phyloP scores from a whole-genome alignment of 176 grass and related monocot species.

The Carex myosuroides region DNA sequence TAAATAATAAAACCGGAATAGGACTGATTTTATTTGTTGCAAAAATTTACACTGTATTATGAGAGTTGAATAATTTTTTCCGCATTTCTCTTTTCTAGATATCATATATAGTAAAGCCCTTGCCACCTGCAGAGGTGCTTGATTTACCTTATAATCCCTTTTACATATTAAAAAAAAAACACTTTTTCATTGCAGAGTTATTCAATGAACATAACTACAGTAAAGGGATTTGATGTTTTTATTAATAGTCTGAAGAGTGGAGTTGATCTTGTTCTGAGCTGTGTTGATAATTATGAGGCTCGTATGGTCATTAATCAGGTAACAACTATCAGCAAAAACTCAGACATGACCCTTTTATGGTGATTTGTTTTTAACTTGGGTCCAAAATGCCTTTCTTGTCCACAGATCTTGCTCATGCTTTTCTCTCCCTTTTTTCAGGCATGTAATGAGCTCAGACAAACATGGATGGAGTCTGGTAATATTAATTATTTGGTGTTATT shows the following conservation, averaged over 20 bases:
- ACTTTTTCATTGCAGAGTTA: conserved; percentile 56
- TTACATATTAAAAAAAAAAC: background rate
- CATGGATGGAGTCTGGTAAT: conserved; percentile 98
- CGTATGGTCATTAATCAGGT: conserved; percentile 99
- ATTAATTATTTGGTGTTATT: background rate
- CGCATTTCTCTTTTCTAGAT: background rate
- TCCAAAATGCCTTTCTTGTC: background rate
- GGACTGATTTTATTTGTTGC: background rate
- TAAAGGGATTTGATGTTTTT: conserved; percentile 90
- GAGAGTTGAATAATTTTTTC: background rate
- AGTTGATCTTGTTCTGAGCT: conserved; percentile 95
- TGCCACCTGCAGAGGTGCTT: background rate
- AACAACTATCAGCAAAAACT: background rate
- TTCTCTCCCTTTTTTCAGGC: conserved; percentile 46
- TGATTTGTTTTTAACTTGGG: conserved; percentile 6
- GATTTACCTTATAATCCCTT: background rate
- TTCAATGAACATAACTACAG: conserved; percentile 90
- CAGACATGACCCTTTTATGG: background rate
- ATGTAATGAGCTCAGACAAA: conserved; percentile 90
- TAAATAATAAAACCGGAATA: background rate
- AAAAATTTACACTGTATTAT: background rate
- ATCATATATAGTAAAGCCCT: background rate
- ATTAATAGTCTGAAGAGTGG: conserved; percentile 64
- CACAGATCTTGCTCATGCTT: background rate
- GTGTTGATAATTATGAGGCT: conserved; percentile 99